A percentile compares a stretch with the other conserved stretches of the same genome.
These are phyloP conservation scores for Sphaerulina populicola DNA, from an alignment of 2,329 filamentous ascomycete species.

Conservation along the genomic window DNA sequence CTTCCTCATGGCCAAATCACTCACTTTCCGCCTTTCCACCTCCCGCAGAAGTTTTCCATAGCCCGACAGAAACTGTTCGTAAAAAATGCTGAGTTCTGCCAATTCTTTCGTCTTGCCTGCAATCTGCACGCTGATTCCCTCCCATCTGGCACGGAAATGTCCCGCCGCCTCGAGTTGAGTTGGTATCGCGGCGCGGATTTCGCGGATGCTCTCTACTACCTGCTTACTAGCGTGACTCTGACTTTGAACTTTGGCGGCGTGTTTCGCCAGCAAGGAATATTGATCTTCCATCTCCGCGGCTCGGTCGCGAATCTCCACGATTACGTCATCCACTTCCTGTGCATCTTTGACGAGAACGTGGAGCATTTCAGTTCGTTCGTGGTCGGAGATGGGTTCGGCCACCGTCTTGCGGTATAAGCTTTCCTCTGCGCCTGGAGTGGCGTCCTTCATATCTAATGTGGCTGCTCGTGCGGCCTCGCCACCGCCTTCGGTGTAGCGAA, in stretches of 20 bases:
- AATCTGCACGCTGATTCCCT: slow-evolving; percentile 63
- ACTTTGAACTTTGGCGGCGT: slow-evolving; percentile 51
- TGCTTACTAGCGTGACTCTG: slow-evolving; percentile 52
- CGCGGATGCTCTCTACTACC: slow-evolving; percentile 59
- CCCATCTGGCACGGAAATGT: slow-evolving; percentile 60
- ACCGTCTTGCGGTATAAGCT: slow-evolving; percentile 49
- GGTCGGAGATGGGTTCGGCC: slow-evolving; percentile 59
- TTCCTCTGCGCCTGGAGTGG: slow-evolving; percentile 42
- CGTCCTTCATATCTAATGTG: slow-evolving; percentile 28
- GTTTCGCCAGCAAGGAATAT: slow-evolving; percentile 54
- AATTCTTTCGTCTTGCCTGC: slow-evolving; percentile 64
- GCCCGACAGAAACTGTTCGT: slow-evolving; percentile 74
- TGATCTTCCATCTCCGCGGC: slow-evolving; percentile 69
- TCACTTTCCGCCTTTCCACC: slow-evolving; percentile 62
- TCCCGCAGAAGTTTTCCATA: slow-evolving; percentile 82
- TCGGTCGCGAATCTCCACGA: slow-evolving; percentile 62
- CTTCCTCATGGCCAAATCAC: slow-evolving; percentile 64
- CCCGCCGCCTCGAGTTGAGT: slow-evolving; percentile 56
- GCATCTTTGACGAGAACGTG: slow-evolving; percentile 66
- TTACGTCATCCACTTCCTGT: slow-evolving; percentile 54
- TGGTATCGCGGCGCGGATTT: slow-evolving; percentile 57
- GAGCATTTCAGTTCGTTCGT: slow-evolving; percentile 76
- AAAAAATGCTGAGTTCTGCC: slow-evolving; percentile 68
- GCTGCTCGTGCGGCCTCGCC: slow-evolving; percentile 40
- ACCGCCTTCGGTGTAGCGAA: slow-evolving; percentile 71